These are phyloP conservation scores for Grigorovia humatica DNA, from an alignment of 805 yeast species.

Conservation along the genomic window DNA sequence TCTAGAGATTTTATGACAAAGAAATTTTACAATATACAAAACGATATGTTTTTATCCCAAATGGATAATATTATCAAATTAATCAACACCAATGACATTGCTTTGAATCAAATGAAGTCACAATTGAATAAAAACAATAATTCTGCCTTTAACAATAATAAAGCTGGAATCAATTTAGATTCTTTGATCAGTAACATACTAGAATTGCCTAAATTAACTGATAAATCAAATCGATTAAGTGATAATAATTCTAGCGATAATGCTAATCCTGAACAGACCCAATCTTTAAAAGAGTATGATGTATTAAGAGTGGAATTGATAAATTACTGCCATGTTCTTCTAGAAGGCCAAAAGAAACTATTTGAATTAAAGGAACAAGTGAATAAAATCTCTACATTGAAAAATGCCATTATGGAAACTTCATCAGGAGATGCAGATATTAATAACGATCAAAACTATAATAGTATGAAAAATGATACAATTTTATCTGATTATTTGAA, in stretches of 20 bases:
- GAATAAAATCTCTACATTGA: conserved; percentile 4
- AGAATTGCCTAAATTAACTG: conserved; percentile 18
- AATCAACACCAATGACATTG: neutral
- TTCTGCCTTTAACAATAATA: neutral
- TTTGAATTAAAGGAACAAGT: conserved; percentile 4
- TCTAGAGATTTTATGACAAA: conserved; percentile 12
- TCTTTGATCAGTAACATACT: conserved; percentile 14
- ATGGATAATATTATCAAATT: conserved; percentile 11
- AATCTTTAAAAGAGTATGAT: conserved; percentile 17
- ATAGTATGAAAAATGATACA: neutral
- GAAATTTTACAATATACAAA: conserved; percentile 13
- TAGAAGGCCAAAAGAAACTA: conserved; percentile 7
- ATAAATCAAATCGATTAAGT: conserved; percentile 3
- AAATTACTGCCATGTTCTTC: conserved; percentile 13
- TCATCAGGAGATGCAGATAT: neutral
- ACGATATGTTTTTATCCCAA: conserved; percentile 9
- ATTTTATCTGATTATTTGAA: conserved; percentile 8
- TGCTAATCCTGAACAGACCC: neutral
- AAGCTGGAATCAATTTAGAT: conserved; percentile 4
- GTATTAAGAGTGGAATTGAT: conserved; percentile 13
- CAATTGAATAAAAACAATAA: neutral
- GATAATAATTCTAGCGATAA: conserved; percentile 4
- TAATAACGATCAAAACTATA: neutral
- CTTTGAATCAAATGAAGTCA: neutral
- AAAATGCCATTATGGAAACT: conserved; percentile 6